Evolutionary conservation across 768 basidiomycete genomes (phyloP).

Genomic region (Tulasnella sp.): DNA sequence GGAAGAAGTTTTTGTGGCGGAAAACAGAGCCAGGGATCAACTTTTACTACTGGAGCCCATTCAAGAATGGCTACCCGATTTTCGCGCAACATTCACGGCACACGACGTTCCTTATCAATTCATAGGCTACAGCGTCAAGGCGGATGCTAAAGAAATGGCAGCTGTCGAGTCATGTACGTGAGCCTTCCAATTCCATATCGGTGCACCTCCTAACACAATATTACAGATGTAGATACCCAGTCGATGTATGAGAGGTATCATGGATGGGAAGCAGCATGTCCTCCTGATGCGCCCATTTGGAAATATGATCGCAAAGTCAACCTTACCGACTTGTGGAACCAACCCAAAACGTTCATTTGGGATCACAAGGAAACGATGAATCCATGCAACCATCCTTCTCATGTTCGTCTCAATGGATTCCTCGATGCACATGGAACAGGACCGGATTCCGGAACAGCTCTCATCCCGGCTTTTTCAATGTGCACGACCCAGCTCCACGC

Average conservation of each 20-base stretch:
- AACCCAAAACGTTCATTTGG: constrained; percentile 32
- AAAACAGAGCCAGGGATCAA: constrained; percentile 21
- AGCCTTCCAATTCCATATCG: constrained; percentile 20
- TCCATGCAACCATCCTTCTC: constrained; percentile 35
- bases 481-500: constrained; percentile 40
- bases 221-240: constrained; percentile 12
- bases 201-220: constrained; percentile 22
- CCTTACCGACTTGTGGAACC: neutral
- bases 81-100: constrained; percentile 34
- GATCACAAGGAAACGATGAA: constrained; percentile 38
- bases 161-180: constrained; percentile 25
- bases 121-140: constrained; percentile 27
- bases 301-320: neutral
- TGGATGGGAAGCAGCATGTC: constrained; percentile 26
- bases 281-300: constrained; percentile 17
- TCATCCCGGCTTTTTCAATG: constrained; percentile 43
- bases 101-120: constrained; percentile 26
- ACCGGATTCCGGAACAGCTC: constrained; percentile 19
- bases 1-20: neutral
- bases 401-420: constrained; percentile 22
- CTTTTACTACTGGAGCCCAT: constrained; percentile 31
- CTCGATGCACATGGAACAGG: constrained; percentile 5
- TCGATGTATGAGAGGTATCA: neutral
- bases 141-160: constrained; percentile 27
- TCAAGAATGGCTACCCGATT: constrained; percentile 32